A percentile compares a stretch with the other conserved stretches of the same genome.
Conservation (phyloP, 1,284 basidiomycete species). For the Cryptococcus wingfieldii region DNA sequence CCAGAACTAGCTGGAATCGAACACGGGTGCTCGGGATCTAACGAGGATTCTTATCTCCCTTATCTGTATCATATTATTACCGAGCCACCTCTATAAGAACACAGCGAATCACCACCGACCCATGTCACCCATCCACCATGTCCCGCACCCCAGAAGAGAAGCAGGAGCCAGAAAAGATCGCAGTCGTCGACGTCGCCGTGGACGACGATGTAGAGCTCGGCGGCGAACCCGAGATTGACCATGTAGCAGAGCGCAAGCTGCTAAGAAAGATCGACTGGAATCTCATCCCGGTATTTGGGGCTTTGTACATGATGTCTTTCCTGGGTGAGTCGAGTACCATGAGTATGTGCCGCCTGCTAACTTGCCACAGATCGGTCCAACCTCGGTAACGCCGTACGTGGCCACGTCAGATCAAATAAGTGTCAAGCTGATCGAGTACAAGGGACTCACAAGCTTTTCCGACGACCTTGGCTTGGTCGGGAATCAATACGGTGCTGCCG, state of each 20-base stretch:
- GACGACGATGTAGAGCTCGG: not conserved
- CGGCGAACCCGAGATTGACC: slow-evolving; percentile 7
- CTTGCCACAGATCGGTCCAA: slow-evolving; percentile 6
- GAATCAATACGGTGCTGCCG: slow-evolving; percentile 22
- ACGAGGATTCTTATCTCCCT: not conserved
- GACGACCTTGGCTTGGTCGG: slow-evolving; percentile 8
- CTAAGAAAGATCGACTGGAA: slow-evolving; percentile 12
- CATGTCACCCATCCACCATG: not conserved
- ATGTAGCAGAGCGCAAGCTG: slow-evolving; percentile 4
- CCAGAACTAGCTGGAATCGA: not conserved
- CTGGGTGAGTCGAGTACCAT: slow-evolving; percentile 15
- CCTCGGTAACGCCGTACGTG: slow-evolving; percentile 7
- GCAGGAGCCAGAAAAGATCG: not conserved
- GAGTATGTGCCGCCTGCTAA: not conserved
- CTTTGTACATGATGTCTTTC: slow-evolving; percentile 25
- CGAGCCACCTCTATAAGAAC: not conserved
- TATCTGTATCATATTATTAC: not conserved
- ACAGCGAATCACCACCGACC: not conserved
- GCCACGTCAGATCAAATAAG: not conserved
- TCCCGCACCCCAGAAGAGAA: not conserved
- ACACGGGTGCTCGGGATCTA: not conserved
- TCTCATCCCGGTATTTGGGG: slow-evolving; percentile 8
- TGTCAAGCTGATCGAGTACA: not conserved
- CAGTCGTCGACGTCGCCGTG: not conserved
- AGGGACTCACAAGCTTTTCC: slow-evolving; percentile 3